These are phyloP conservation scores for Coniochaeta pulveracea DNA, from an alignment of 2,329 filamentous ascomycete genomes.

Conservation along the genomic window DNA sequence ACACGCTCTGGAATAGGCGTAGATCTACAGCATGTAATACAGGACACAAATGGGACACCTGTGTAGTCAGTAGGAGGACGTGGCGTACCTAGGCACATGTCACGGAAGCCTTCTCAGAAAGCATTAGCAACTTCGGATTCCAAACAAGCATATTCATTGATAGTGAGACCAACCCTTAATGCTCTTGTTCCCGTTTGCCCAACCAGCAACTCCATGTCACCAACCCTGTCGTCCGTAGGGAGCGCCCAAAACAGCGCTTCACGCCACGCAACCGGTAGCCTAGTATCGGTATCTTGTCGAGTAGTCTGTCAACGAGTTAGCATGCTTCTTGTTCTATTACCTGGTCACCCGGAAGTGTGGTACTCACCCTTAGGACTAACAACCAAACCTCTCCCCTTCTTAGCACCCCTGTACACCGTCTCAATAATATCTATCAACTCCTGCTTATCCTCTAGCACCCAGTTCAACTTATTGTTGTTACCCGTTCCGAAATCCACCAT, in stretches of 20 bases:
- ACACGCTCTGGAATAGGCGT: no score
- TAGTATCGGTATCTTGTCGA: constrained; percentile 43
- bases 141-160: no score
- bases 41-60: no score
- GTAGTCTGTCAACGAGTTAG: constrained; percentile 46
- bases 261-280: not conserved
- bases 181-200: not conserved
- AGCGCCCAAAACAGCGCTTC: constrained; percentile 1
- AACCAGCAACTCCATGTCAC: no score
- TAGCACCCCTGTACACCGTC: constrained; percentile 95
- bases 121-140: no score
- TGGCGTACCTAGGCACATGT: no score
- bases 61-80: no score
- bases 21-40: no score
- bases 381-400: constrained; percentile 93
- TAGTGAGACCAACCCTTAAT: constrained; percentile 3
- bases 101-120: no score
- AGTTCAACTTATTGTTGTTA: constrained; percentile 98
- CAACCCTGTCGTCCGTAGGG: not conserved
- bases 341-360: constrained; percentile 41
- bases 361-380: constrained; percentile 74
- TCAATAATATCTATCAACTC: constrained; percentile 98
- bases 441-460: constrained; percentile 94
- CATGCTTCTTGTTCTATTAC: constrained; percentile 52
- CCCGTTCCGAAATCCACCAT: constrained; percentile 97